Base-by-base conservation (phyloP, 257 asterid genomes). In the Vinca minor region DNA sequence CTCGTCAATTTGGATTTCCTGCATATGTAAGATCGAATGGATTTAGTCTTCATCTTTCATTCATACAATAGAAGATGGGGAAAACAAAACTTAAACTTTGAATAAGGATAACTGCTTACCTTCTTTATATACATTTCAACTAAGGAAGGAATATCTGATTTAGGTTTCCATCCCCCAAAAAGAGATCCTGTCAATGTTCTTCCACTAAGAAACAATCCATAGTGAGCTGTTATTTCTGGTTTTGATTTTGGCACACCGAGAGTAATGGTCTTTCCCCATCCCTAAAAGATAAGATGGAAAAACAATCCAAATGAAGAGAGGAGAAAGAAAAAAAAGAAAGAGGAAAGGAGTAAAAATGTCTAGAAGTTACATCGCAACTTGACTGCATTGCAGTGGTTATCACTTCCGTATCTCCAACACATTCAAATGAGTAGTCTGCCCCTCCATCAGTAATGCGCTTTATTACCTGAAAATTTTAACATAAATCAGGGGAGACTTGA, bases 161-260 rank as follows among this genome's bases (percentile, higher is more conserved):
- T 92, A 1, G 98, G 98, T 71, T 78, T 92, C 98, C 98, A 92
- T 69, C 98, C 98, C 69, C 98, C 98, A 58, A 82, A 85, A 50
- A 92, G 83, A 13, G 95, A 85, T 59, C 98, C 98, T 23, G 79
- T 89, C 45, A 92, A 76, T 48, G 92, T 88, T 75, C 91, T 83
- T 64, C 98, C 96, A 14, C 70, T 71, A 60, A 92, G 95, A 63
- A 92, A 71, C 59, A 92, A 81, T 67, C 87, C 95, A 62, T 82
- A 92, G 67, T 89, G 96, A 73, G 91, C 85, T 66, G 85, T 69
- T 45, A 92, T 68, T 68, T 81, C 89, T 39, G 98, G 95, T 58
- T 81, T 86, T 75, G 67, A 85, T 79, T 85, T 92, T 31, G 98
- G 96, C 65, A 92, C 96, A 13, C 98, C 98, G 35, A 92, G 96